Percentiles rank a stretch among this genome's conserved stretches.
phyloP scores from a whole-genome alignment of 1,284 basidiomycete genomes.

The Rhodotorula sp. region DNA sequence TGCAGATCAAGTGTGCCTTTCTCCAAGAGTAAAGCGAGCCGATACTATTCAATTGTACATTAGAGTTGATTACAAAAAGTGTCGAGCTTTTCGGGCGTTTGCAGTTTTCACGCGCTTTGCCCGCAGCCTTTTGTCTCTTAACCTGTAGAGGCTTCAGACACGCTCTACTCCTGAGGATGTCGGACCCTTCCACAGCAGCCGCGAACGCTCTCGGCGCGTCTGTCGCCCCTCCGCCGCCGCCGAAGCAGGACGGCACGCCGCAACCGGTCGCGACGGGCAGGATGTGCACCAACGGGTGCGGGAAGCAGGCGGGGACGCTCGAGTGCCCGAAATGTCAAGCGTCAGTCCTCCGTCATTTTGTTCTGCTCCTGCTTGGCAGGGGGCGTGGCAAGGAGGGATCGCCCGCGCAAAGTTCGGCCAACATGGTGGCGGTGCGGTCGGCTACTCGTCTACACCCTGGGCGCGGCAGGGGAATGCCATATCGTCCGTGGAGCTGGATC shows the following conservation, averaged over 20 bases:
- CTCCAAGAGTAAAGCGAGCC: too few relatives aligned
- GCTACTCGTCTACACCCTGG: too few relatives aligned
- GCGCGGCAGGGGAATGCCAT: too few relatives aligned
- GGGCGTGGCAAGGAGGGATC: background rate
- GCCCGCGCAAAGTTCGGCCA: too few relatives aligned
- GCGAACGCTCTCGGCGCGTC: slow-evolving; percentile 1
- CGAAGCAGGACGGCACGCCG: background rate
- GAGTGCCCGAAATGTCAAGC: slow-evolving; percentile 28
- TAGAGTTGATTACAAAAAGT: background rate
- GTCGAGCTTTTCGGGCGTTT: too few relatives aligned
- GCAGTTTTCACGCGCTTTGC: too few relatives aligned
- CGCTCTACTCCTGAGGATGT: background rate
- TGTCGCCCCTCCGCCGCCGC: background rate
- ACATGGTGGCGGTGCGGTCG: too few relatives aligned
- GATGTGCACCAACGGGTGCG: slow-evolving; percentile 33
- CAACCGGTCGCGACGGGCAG: background rate
- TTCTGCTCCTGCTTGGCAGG: background rate
- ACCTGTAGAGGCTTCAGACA: too few relatives aligned
- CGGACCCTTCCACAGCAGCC: background rate
- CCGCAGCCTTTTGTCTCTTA: background rate
- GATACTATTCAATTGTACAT: fast-evolving
- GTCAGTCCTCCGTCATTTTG: slow-evolving; percentile 7
- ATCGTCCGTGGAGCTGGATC: too few relatives aligned
- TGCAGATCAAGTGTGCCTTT: too few relatives aligned
- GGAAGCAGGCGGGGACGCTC: slow-evolving; percentile 17